These are phyloP conservation scores for Asterochloris erici DNA, from an alignment of 139 green algal genomes.

Conservation along the genomic window DNA sequence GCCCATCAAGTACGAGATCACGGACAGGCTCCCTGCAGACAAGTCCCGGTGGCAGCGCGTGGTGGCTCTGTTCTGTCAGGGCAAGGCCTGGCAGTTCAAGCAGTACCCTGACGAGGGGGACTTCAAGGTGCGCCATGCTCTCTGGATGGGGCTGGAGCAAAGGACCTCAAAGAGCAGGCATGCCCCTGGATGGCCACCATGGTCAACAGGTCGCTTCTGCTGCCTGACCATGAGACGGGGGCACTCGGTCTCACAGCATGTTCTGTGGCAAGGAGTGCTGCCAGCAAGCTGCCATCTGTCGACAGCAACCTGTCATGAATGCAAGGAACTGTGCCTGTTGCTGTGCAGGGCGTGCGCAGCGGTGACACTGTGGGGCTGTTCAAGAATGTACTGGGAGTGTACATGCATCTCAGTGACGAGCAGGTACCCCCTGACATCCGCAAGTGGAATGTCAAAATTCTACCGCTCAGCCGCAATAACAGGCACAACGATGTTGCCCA, in stretches of 20 bases:
- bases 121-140: not conserved
- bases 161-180: not conserved
- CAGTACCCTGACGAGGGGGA: conserved; percentile 36
- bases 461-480: conserved; percentile 25
- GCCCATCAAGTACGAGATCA: conserved; percentile 53
- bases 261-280: too few species aligned
- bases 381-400: conserved; percentile 27
- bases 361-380: conserved; percentile 50
- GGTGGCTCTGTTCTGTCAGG: conserved; percentile 64
- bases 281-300: too few species aligned
- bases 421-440: conserved; percentile 31
- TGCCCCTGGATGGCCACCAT: too few species aligned
- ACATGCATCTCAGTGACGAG: conserved; percentile 48
- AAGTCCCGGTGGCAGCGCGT: conserved; percentile 57
- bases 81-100: conserved; percentile 74
- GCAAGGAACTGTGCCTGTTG: too few species aligned
- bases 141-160: not conserved
- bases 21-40: conserved; percentile 31
- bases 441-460: conserved; percentile 46
- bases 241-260: too few species aligned
- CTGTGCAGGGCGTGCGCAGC: conserved; percentile 24
- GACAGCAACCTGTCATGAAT: too few species aligned
- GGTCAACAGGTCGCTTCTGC: too few species aligned
- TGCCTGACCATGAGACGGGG: too few species aligned
- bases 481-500: conserved; percentile 32